phyloP scores from a whole-genome alignment of 257 asterid species.

The Ajuga chamaepitys region DNA sequence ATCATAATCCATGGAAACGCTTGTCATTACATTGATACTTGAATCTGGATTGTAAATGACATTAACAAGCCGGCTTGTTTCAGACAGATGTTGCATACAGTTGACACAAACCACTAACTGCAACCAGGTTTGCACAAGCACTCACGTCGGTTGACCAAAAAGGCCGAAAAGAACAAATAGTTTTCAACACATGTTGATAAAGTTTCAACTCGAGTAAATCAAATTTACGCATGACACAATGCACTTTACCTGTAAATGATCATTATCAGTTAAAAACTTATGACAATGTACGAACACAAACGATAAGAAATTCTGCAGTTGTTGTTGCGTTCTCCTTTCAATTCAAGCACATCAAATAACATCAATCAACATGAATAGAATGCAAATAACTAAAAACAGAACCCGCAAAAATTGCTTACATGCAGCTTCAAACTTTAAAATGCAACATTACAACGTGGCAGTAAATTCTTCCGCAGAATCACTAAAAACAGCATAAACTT shows the following conservation, averaged over 20 bases:
- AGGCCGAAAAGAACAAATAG: not conserved
- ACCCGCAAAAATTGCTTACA: not conserved
- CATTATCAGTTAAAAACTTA: not conserved
- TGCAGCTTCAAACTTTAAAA: not conserved
- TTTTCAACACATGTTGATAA: not conserved
- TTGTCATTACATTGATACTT: not conserved
- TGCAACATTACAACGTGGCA: not conserved
- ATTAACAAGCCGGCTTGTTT: not conserved
- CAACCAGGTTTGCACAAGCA: not conserved
- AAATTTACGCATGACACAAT: not conserved
- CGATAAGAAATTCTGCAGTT: not conserved
- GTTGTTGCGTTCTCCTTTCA: not conserved
- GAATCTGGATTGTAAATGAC: not conserved
- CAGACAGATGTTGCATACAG: not conserved
- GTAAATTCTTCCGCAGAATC: slow-evolving; percentile 8
- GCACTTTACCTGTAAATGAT: not conserved
- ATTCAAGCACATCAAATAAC: slow-evolving; percentile 4
- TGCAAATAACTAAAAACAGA: slow-evolving; percentile 5
- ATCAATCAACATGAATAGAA: not conserved
- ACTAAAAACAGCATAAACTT: slow-evolving; percentile 7
- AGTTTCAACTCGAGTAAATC: not conserved
- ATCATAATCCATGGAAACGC: not conserved
- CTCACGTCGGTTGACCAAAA: not conserved
- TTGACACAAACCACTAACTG: not conserved
- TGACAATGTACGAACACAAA: slow-evolving; percentile 3